Base-by-base conservation (phyloP, 371 early-diverging fungal species). In the Lichtheimia ramosa region DNA sequence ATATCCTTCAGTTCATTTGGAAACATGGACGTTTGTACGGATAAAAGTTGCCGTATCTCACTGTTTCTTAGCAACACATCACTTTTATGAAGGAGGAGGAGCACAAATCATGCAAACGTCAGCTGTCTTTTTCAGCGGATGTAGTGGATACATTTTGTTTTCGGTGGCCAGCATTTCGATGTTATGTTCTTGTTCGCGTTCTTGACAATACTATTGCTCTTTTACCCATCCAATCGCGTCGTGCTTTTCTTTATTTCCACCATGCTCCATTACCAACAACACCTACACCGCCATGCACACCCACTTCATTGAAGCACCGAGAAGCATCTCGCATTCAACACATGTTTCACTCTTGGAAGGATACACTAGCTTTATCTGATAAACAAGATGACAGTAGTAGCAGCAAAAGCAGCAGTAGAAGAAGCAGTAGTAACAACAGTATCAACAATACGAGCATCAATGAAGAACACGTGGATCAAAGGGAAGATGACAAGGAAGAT, bases 111-210 rank as follows among this genome's bases (percentile, higher is more conserved):
- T 34, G 34, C 34, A 34, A 34, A 34, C 34, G 34, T 10, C 34
- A 34, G 10, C 34, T 34, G 10, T 34, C 34, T 8, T 34, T 34
- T 10, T 34, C 34, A 34, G 56, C 49, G 1, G 61, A 64, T 14
- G 58, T 49, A 3, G 6, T 72, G 0, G 70, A 68, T 39, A 72
- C 73, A 2, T 75, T 75, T 41, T 68, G 68, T 34, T 75, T 72
- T 48, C 64, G 65, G 16, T 75, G 76, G 76, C 63, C 76, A 4
- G 64, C 59, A 2, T 43, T 58, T 49, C 65, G 67, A 21, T 64
- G 66, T 1, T 70, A 68, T 64, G 70, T 73, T 0, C 43, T 75
- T 3, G 66, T 73, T 0, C 63, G 70, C 7, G 64, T 75, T 3
- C 42, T 75, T 0, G 62, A 66, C 12, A 18, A 43, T 2, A 59